Evolutionary conservation across 2,329 filamentous ascomycete species (phyloP).

Genomic region (Aspergillus uvarum): DNA sequence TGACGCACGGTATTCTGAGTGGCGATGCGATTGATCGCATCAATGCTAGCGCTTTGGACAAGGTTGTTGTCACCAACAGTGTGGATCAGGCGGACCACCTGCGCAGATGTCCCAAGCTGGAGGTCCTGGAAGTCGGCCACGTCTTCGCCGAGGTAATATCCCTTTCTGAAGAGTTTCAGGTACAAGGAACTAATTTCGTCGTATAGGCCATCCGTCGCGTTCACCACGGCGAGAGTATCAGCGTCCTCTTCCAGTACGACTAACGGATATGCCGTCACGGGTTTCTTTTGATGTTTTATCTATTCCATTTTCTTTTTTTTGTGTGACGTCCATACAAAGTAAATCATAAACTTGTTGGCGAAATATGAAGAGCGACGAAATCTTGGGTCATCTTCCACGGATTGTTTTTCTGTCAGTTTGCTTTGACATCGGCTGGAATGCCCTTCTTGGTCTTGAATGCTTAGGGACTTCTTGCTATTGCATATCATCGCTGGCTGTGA

Average conservation of each 20-base stretch:
- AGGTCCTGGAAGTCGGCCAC: conserved; percentile 82
- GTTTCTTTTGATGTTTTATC: neutral
- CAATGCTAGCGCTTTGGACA: conserved; percentile 89
- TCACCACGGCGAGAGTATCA: conserved; percentile 97
- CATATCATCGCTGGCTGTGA: conserved; percentile 16
- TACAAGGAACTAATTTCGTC: conserved; percentile 26
- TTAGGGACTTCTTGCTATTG: conserved; percentile 23
- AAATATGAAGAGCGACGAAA: conserved; percentile 19
- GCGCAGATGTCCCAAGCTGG: conserved; percentile 77
- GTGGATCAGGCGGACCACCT: conserved; percentile 85
- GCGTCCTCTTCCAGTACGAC: conserved; percentile 86
- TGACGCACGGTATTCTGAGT: conserved; percentile 93
- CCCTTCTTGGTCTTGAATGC: conserved; percentile 20
- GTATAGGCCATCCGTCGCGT: conserved; percentile 82
- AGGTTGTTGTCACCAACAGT: conserved; percentile 91
- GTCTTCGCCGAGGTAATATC: conserved; percentile 79
- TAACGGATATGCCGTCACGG: conserved; percentile 35
- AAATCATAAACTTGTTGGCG: conserved; percentile 16
- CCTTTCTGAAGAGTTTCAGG: neutral
- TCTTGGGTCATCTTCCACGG: conserved; percentile 15
- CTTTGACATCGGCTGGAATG: conserved; percentile 23
- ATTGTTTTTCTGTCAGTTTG: conserved; percentile 1
- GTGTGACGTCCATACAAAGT: conserved; percentile 11
- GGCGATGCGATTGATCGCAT: conserved; percentile 93
- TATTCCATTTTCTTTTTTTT: conserved; percentile 7